phyloP scores from a whole-genome alignment of 2,329 filamentous ascomycete genomes.

The Magnaporthiopsis poae region DNA sequence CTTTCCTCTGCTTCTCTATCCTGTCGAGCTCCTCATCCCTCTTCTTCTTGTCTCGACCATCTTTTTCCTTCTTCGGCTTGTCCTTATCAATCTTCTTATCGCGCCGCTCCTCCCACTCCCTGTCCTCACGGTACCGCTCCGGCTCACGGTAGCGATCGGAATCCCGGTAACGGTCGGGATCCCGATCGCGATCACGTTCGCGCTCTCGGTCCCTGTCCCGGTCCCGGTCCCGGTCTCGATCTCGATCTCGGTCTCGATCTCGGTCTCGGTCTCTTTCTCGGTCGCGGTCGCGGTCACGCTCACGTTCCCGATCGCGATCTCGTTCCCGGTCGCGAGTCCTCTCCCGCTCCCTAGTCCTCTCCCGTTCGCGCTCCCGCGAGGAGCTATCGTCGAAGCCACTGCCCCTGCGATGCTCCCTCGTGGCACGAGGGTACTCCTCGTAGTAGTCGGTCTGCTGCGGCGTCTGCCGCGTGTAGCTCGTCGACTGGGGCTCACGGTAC shows the following conservation, averaged over 20 bases:
- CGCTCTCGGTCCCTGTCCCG: constrained; percentile 1
- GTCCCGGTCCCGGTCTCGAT: constrained; percentile 1
- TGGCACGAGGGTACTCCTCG: not conserved
- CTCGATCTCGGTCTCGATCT: not conserved
- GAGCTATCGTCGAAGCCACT: constrained; percentile 1
- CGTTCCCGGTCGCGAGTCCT: constrained; percentile 3
- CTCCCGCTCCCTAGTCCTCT: constrained; percentile 3
- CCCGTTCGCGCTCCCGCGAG: not conserved
- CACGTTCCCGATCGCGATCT: not conserved
- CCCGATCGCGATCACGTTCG: not conserved
- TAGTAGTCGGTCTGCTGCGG: not conserved
- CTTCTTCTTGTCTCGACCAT: not conserved
- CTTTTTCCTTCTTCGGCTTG: not conserved
- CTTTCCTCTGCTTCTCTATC: not conserved
- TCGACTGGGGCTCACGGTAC: not conserved
- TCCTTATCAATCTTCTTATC: constrained; percentile 2
- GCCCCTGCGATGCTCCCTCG: constrained; percentile 1
- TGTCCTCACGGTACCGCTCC: not conserved
- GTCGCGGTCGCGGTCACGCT: not conserved
- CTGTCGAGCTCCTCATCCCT: not conserved
- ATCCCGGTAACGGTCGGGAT: not conserved
- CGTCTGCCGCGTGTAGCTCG: too few relatives aligned
- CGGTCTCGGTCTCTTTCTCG: constrained; percentile 1
- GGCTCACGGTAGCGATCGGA: not conserved
- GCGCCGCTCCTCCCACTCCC: constrained; percentile 1